Evolutionary conservation across 176 grass and related monocot species (phyloP).

Genomic region (Tillandsia fasciculata): DNA sequence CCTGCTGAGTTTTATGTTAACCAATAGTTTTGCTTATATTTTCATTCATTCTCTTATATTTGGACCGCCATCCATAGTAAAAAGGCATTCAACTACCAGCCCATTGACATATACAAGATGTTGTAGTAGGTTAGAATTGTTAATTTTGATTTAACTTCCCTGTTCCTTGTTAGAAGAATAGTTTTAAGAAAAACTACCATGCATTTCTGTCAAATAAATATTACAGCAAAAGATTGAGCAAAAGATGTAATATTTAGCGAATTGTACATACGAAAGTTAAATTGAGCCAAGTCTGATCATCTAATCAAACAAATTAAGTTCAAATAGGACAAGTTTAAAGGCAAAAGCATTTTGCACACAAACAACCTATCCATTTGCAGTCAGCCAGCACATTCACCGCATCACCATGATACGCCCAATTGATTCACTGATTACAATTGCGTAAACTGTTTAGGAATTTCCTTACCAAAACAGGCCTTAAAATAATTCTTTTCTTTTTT

Average conservation of each 20-base stretch:
- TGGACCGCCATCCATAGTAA: background rate
- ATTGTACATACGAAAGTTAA: background rate
- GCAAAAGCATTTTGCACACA: background rate
- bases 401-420: too few species aligned
- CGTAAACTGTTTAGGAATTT: too few species aligned
- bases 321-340: background rate
- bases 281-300: background rate
- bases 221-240: background rate
- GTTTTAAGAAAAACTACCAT: background rate
- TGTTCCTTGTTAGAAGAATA: background rate
- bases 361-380: too few species aligned
- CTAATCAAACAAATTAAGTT: background rate
- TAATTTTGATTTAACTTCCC: background rate
- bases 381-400: too few species aligned
- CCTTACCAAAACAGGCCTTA: too few species aligned
- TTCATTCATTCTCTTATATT: background rate
- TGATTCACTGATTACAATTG: too few species aligned
- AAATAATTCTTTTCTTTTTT: too few species aligned
- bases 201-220: background rate
- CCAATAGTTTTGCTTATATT: background rate
- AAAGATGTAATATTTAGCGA: background rate
- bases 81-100: background rate
- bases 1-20: background rate
- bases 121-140: background rate
- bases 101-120: background rate